phyloP scores from a whole-genome alignment of 805 yeast species.

The Barnettozyma sucrosica region DNA sequence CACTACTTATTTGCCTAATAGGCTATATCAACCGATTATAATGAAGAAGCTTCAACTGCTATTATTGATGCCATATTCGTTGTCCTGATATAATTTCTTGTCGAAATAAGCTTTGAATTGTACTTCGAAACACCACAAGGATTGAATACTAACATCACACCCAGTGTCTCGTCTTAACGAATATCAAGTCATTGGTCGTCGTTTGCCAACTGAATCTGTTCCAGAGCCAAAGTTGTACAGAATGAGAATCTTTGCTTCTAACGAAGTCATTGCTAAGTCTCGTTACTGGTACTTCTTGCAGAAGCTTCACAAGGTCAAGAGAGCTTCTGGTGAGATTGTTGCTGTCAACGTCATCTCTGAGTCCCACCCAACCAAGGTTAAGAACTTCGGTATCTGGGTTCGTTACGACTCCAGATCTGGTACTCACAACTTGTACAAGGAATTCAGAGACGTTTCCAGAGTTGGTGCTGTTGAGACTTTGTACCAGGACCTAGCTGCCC shows the following conservation, averaged over 20 bases:
- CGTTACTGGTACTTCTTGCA: conserved; percentile 99
- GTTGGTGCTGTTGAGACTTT: conserved; percentile 97
- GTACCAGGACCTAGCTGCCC: conserved; percentile 99
- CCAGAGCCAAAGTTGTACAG: conserved; percentile 99
- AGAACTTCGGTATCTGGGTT: conserved; percentile 99
- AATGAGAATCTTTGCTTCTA: conserved; percentile 99
- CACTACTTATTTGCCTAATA: too few relatives aligned
- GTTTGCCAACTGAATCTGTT: conserved; percentile 97
- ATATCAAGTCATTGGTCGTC: conserved; percentile 99
- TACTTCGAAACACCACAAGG: neutral
- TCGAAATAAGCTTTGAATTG: neutral
- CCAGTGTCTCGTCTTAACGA: conserved; percentile 94
- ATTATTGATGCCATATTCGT: neutral
- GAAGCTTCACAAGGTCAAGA: conserved; percentile 98
- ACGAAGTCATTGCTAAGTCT: conserved; percentile 98
- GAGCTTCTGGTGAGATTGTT: conserved; percentile 99
- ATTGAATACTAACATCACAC: conserved; percentile 11
- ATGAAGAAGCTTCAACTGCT: too few relatives aligned
- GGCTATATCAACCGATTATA: neutral
- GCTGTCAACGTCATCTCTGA: conserved; percentile 87
- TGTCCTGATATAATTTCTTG: neutral
- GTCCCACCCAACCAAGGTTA: conserved; percentile 97
- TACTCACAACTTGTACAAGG: conserved; percentile 99
- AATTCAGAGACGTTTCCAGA: conserved; percentile 99
- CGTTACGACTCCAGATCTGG: conserved; percentile 99